These are phyloP conservation scores for Podila verticillata DNA, from an alignment of 192 early-diverging fungal genomes.

Conservation along the genomic window DNA sequence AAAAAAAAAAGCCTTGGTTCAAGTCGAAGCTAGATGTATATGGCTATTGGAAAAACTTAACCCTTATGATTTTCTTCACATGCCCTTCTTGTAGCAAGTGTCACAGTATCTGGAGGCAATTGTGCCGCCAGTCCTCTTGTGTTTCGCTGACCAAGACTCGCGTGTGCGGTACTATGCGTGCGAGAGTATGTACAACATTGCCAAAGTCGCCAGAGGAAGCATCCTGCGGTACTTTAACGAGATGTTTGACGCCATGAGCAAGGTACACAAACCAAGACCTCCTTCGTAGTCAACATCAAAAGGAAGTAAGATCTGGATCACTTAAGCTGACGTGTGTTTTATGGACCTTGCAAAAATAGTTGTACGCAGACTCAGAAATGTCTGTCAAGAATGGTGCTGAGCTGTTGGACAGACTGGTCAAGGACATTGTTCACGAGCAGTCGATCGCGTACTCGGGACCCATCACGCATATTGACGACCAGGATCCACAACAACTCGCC, in stretches of 20 bases:
- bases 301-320: too few relatives aligned
- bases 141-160: constrained; percentile 91
- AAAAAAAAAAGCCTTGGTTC: too few relatives aligned
- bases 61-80: too few relatives aligned
- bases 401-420: constrained; percentile 91
- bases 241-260: constrained; percentile 95
- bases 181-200: constrained; percentile 98
- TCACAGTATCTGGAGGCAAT: constrained; percentile 77
- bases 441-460: constrained; percentile 73
- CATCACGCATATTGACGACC: constrained; percentile 42
- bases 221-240: constrained; percentile 95
- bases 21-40: too few relatives aligned
- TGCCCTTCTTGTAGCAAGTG: constrained; percentile 53
- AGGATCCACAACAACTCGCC: constrained; percentile 49
- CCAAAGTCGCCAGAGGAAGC: constrained; percentile 91
- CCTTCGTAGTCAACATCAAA: too few relatives aligned
- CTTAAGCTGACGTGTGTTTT: too few relatives aligned
- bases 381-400: constrained; percentile 97
- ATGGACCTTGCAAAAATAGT: constrained; percentile 49
- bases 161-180: constrained; percentile 98
- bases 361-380: constrained; percentile 87
- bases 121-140: constrained; percentile 93
- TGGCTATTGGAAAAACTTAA: not conserved
- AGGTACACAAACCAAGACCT: constrained; percentile 58
- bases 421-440: constrained; percentile 96